These are phyloP conservation scores for Setaria viridis DNA, from an alignment of 202 grass and related monocot genomes.

Conservation along the genomic window DNA sequence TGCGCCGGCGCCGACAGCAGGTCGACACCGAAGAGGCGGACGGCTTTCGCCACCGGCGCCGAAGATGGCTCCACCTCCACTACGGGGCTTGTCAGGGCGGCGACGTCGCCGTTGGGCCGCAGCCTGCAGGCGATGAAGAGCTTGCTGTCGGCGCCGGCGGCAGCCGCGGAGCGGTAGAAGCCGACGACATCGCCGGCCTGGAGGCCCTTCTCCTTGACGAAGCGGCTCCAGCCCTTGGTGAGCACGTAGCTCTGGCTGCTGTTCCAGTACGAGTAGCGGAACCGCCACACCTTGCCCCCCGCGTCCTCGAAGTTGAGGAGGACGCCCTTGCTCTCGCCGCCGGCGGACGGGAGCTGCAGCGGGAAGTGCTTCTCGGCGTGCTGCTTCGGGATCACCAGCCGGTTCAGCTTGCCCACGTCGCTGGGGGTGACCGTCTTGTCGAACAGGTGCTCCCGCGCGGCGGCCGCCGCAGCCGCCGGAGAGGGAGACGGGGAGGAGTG, in stretches of 20 bases:
- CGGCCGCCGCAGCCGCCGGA: neutral
- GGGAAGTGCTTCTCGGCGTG: slow-evolving; percentile 89
- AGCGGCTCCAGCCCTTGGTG: slow-evolving; percentile 98
- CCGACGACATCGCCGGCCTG: slow-evolving; percentile 76
- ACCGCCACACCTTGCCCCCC: slow-evolving; percentile 74
- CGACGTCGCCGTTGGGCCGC: slow-evolving; percentile 12
- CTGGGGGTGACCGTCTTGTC: slow-evolving; percentile 88
- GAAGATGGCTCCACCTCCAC: neutral
- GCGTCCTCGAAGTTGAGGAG: slow-evolving; percentile 95
- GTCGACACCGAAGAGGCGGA: slow-evolving; percentile 86
- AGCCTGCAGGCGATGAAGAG: slow-evolving; percentile 80
- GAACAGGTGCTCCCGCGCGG: slow-evolving; percentile 68
- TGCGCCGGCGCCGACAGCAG: slow-evolving; percentile 37
- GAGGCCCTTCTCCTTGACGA: slow-evolving; percentile 93
- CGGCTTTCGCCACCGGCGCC: slow-evolving; percentile 27
- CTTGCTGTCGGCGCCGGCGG: slow-evolving; percentile 34
- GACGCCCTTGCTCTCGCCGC: slow-evolving; percentile 58
- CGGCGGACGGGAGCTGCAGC: slow-evolving; percentile 43
- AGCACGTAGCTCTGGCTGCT: slow-evolving; percentile 99
- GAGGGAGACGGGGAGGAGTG: neutral
- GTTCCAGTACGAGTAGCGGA: slow-evolving; percentile 98
- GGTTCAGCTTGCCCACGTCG: slow-evolving; percentile 92
- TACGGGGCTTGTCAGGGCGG: neutral
- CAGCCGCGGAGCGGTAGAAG: slow-evolving; percentile 56
- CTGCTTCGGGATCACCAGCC: slow-evolving; percentile 93